A percentile compares a stretch with the other conserved stretches of the same genome.
Evolutionary conservation across 306 rosid genomes (phyloP).

Genomic region (Inga leiocalycina): DNA sequence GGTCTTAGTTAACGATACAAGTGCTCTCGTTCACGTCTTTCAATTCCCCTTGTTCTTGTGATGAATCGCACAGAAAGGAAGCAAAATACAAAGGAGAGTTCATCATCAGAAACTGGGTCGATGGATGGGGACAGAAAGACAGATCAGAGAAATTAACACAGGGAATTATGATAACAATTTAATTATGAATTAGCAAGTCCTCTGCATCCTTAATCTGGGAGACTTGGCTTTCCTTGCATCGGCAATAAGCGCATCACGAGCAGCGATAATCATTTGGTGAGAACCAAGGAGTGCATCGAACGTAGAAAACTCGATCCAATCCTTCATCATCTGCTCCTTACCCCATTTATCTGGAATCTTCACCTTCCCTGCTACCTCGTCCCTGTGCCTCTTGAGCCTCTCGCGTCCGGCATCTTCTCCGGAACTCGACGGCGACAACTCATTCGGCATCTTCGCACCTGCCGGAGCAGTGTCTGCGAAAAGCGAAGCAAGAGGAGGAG

Average conservation of each 20-base stretch:
- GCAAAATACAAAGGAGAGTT: neutral
- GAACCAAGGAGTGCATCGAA: constrained; percentile 48
- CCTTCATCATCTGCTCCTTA: constrained; percentile 49
- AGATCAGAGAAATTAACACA: neutral
- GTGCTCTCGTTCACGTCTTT: neutral
- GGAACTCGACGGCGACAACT: neutral
- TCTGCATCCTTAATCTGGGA: constrained; percentile 39
- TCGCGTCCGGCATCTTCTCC: constrained; percentile 17
- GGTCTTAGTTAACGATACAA: neutral
- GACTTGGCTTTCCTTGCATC: constrained; percentile 37
- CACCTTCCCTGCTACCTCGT: constrained; percentile 51
- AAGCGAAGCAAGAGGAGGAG: neutral
- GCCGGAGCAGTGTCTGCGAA: neutral
- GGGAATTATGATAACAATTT: neutral
- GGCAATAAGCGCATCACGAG: constrained; percentile 57
- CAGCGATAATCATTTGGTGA: constrained; percentile 30
- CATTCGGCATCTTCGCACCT: neutral
- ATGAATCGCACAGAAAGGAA: neutral
- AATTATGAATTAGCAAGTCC: constrained; percentile 32
- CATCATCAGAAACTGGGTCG: neutral
- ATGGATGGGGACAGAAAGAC: neutral
- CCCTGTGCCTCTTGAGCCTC: constrained; percentile 53
- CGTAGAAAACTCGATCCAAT: constrained; percentile 49
- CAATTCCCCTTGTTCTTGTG: neutral
- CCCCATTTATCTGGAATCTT: constrained; percentile 54